Evolutionary conservation across 805 yeast species (phyloP), one percentile per base, ranked within the genome.

Genomic region (Blastobotrys parvus): DNA sequence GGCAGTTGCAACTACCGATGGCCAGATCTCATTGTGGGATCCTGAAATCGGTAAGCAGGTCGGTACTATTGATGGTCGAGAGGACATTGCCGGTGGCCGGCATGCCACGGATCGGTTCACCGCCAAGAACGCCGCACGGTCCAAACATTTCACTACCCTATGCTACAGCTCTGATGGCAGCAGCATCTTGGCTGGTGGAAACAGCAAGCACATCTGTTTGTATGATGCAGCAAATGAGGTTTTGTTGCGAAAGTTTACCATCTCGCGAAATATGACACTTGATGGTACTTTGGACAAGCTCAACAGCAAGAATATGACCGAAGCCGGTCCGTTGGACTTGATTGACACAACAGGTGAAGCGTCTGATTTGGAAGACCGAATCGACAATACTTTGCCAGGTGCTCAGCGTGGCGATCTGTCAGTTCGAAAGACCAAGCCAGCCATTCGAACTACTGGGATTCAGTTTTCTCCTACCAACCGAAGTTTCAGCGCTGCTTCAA

Each of bases 201-300:
- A 85, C 63, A 84, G 89, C 58, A 86, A 87, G 57, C 82, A 88
- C 39, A 81, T 92, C 33, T 90, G 97, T 62, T 69, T 92, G 45
- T 92, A 92, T 63, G 97, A 92, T 62, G 73, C 90, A 29, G 77
- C 81, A 19, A 88, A 88, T 58, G 94, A 85, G 60, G 97, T 92
- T 3, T 65, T 92, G 40, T 67, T 92, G 51, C 82, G 75, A 56
- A 74, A 89, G 59, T 89, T 87, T 60, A 77, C 79, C 1, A 88
- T 92, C 15, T 89, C 97, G 8, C 75, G 76, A 55, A 92, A 92
- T 61, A 86, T 92, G 95, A 76, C 81, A 20, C 62, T 92, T 36
- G 88, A 90, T 54, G 98, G 98, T 56, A 90, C 97, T 1, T 67
- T 76, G 52, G 80, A 81, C 49, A 65, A 73, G 50, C 69, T 92